phyloP scores from a whole-genome alignment of 495 filamentous ascomycete genomes.

The Neurospora cerealis region DNA sequence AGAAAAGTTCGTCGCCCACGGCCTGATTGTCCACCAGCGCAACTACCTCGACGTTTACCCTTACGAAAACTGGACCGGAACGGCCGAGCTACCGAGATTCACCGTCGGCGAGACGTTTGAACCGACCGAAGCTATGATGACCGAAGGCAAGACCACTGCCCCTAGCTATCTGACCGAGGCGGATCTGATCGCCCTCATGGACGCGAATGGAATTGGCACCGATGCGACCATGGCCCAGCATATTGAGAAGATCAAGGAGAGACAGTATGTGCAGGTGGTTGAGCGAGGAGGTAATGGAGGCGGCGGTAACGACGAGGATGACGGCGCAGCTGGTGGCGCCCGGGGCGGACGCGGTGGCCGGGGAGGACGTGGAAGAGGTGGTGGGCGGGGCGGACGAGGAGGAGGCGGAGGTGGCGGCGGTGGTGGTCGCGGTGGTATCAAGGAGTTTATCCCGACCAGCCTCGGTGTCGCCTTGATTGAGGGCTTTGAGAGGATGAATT shows the following conservation, averaged over 20 bases:
- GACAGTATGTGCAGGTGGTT: constrained; percentile 67
- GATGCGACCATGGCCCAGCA: constrained; percentile 99
- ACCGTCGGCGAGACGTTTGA: constrained; percentile 68
- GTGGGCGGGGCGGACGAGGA: constrained; percentile 28
- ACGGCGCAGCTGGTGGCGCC: constrained; percentile 24
- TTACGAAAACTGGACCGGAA: constrained; percentile 93
- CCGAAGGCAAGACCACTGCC: constrained; percentile 73
- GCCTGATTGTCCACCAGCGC: constrained; percentile 73
- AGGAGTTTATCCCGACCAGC: constrained; percentile 84
- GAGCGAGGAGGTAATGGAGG: constrained; percentile 33
- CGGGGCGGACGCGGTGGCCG: constrained; percentile 31
- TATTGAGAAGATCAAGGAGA: constrained; percentile 86
- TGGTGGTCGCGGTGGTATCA: constrained; percentile 46
- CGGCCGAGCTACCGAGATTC: constrained; percentile 71
- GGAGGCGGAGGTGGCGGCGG: constrained; percentile 28
- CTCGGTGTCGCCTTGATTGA: constrained; percentile 85
- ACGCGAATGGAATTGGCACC: constrained; percentile 95
- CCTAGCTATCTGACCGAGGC: constrained; percentile 89
- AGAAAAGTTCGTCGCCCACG: constrained; percentile 69
- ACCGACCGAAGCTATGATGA: constrained; percentile 81
- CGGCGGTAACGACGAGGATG: constrained; percentile 18
- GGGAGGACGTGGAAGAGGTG: constrained; percentile 29
- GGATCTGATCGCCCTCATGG: constrained; percentile 96
- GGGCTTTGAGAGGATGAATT: constrained; percentile 84
- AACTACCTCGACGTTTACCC: constrained; percentile 95